These are phyloP conservation scores for Lichtheimia ramosa DNA, from an alignment of 371 early-diverging fungal genomes.

Conservation along the genomic window DNA sequence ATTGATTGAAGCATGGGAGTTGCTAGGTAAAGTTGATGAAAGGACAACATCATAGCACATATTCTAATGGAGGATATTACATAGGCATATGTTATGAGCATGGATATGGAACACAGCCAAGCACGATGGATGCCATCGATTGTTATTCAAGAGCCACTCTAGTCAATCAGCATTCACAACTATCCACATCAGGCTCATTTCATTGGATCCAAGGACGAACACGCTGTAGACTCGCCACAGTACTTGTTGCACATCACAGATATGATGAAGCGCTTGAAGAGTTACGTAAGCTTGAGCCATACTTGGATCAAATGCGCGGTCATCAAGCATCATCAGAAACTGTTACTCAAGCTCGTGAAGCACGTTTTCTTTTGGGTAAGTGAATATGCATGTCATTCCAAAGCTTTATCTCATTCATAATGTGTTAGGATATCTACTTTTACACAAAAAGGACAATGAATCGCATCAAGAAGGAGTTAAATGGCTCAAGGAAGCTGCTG, in stretches of 20 bases:
- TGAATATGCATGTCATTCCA: neutral
- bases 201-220: slow-evolving; percentile 34
- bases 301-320: slow-evolving; percentile 23
- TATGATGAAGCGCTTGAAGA: slow-evolving; percentile 17
- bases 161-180: neutral
- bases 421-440: slow-evolving; percentile 17
- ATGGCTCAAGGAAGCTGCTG: slow-evolving; percentile 23
- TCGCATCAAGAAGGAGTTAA: neutral
- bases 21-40: slow-evolving; percentile 18
- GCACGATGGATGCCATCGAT: slow-evolving; percentile 8
- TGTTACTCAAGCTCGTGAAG: slow-evolving; percentile 26
- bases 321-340: slow-evolving; percentile 26
- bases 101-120: slow-evolving; percentile 12
- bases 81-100: slow-evolving; percentile 22
- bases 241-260: slow-evolving; percentile 15
- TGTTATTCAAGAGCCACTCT: slow-evolving; percentile 7
- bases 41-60: neutral
- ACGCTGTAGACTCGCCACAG: slow-evolving; percentile 22
- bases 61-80: neutral
- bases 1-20: slow-evolving; percentile 14
- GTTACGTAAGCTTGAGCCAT: slow-evolving; percentile 10
- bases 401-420: neutral
- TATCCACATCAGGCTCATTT: neutral
- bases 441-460: neutral
- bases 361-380: slow-evolving; percentile 33